Percentiles rank a stretch among this genome's conserved stretches.
Conservation (phyloP, 371 early-diverging fungal species). For the Apophysomyces sp. region DNA sequence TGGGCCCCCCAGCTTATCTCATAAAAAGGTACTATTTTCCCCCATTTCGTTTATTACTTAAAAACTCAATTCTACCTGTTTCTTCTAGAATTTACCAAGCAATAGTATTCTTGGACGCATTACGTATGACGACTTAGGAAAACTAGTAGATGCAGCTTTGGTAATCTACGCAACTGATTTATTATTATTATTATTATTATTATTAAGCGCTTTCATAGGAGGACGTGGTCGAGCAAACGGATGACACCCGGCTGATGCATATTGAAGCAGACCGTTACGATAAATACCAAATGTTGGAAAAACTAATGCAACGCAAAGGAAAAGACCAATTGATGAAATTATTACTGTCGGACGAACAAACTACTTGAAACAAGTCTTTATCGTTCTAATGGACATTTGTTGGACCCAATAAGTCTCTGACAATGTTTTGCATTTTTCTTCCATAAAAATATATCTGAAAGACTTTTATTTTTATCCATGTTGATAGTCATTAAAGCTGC, state of each 20-base stretch:
- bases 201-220: background rate
- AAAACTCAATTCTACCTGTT: no score
- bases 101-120: no score
- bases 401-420: background rate
- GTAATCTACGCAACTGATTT: background rate
- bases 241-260: background rate
- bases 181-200: background rate
- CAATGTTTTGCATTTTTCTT: background rate
- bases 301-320: background rate
- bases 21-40: no score
- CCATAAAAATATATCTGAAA: no score
- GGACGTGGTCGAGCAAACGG: background rate
- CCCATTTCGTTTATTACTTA: no score
- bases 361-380: background rate
- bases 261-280: background rate
- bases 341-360: background rate
- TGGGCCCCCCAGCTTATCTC: no score
- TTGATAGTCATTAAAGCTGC: constrained; percentile 45
- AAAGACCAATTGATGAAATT: background rate
- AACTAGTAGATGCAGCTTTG: background rate
- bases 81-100: no score
- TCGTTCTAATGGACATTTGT: background rate
- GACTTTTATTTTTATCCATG: constrained; percentile 37
- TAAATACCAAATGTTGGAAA: background rate
- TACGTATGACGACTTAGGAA: background rate